Base-by-base conservation (phyloP, 2,329 filamentous ascomycete species). In the Sarocladium kiliense region DNA sequence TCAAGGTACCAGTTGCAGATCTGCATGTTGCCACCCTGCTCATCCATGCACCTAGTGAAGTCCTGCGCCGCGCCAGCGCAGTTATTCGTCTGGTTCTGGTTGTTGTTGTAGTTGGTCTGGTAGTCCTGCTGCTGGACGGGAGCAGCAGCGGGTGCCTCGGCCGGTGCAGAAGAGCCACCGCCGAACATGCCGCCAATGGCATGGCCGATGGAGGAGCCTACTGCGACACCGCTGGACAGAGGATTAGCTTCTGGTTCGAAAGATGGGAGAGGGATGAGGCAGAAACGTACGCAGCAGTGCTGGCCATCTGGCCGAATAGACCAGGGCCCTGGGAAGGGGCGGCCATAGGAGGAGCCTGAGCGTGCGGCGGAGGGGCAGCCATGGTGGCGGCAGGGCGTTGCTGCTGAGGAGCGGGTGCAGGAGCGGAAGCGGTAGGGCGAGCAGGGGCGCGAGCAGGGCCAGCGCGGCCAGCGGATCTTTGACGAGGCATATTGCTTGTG, bases 1-100 rank as follows among this genome's bases (percentile, higher is more conserved):
- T 99, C 94, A 65, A 99, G 77, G 74, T 99, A 99, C 92, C 93
- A 99, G 63, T 89, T 88, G 78, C 94, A 99, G 69, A 97, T 95
- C 69, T 88, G 87, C 87, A 99, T 85, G 76, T 94, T 91, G 64
- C 94, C 94, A 69, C 85, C 78, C 74, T 99, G 88, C 68, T 97
- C 89, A 73, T 97, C 92, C 87, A 99, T 88, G 81, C 94, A 99
- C 77, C 87, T 88, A 66, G 91, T 92, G 81, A 99, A 97, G 75
- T 82, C 84, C 74, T 86, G 84, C 55, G 91, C 85, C 64, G 94
- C 91, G 55, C 79, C 83, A 60, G 85, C 84, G 77, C 94, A 99
- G 71, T 88, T 88, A 73, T 74, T 80, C 59, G 65, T 62, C 68
- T 74, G 71, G 67, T 74, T 78, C 71, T 77, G 77, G 68, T 79